Base-by-base conservation (phyloP, 768 basidiomycete genomes). In the Rhizopogon salebrosus region DNA sequence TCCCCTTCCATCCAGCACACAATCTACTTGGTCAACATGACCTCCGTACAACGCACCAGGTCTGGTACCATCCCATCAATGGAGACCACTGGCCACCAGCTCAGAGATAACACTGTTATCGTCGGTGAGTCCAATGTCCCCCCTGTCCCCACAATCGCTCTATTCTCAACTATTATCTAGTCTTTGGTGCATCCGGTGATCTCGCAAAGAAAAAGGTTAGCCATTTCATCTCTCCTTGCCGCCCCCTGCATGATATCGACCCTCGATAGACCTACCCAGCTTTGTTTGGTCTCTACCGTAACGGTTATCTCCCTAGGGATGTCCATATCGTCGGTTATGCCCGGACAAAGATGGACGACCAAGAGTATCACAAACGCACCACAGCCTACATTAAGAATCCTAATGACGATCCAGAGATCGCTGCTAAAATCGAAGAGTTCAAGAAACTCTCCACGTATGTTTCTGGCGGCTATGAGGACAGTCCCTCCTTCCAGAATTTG, bases 201-300 rank as follows among this genome's bases (percentile, higher is more conserved):
- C 79, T 99, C 41, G 95, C 95, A 57, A 95, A 97, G 87, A 99
- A 99, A 77, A 99, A 99, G 83, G 94, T 84, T 45, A 31, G n/a
- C 51, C 39, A 29, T 23, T n/a, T 2, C 35, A 14, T 24, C 60
- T 18, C 46, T 43, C 23, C 40, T 11, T 4, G 9, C 20, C 22
- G n/a, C n/a, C 13, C 9, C 39, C 26, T 51, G 43, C 22, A 62
- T 87, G 88, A 91, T 92, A 29, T 6, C 51, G 60, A 48, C 7
- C 48, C 2, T 40, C 22, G 31, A 26, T 63, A 97, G 95, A 98
- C 95, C 4, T 89, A 93, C 71, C 95, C 95, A 10, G 95, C 95
- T 24, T 78, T 99, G 51, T 98, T 97, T 69, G 87, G 85, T 51
- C 84, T 99, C 60, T 97, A 82, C 76, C 78, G 78, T 57, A 82